Conservation (phyloP, 2,329 filamentous ascomycete genomes). For the Xylaria sp. region DNA sequence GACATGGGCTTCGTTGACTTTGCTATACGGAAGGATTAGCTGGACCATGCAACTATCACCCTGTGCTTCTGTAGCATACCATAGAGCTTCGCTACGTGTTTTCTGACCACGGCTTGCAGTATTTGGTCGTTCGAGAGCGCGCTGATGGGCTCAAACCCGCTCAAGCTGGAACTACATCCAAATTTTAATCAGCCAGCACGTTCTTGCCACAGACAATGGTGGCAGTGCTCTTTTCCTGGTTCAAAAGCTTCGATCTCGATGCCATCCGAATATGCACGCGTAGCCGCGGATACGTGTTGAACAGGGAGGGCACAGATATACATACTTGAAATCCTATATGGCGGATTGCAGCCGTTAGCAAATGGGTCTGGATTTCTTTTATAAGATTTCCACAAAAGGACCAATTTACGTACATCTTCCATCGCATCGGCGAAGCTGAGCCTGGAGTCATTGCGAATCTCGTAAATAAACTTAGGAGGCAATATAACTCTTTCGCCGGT, state of each 20-base stretch:
- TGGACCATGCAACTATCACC: neutral
- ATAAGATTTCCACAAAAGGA: neutral
- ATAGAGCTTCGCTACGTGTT: conserved; percentile 4
- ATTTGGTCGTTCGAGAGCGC: neutral
- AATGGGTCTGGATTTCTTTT: too few species aligned
- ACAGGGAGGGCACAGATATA: neutral
- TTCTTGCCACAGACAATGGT: too few species aligned
- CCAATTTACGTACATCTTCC: conserved; percentile 23
- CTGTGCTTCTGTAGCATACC: neutral
- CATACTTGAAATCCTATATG: conserved; percentile 7
- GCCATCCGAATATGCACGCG: too few species aligned
- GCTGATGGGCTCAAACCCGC: conserved; percentile 4
- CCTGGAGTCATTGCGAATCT: conserved; percentile 30
- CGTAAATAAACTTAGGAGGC: conserved; percentile 24
- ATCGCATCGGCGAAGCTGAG: conserved; percentile 29
- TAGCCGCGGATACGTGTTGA: too few species aligned
- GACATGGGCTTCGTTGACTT: conserved; percentile 20
- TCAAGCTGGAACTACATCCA: neutral
- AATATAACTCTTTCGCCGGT: conserved; percentile 17
- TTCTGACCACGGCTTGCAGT: conserved; percentile 1
- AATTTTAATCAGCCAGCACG: too few species aligned
- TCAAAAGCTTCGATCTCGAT: too few species aligned
- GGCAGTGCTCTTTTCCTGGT: too few species aligned
- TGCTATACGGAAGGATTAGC: conserved; percentile 5
- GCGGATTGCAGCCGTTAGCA: neutral